Percentiles rank a stretch among this genome's conserved stretches.
These are phyloP conservation scores for Limonium bicolor DNA, from an alignment of 148 eudicot genomes.

Conservation along the genomic window DNA sequence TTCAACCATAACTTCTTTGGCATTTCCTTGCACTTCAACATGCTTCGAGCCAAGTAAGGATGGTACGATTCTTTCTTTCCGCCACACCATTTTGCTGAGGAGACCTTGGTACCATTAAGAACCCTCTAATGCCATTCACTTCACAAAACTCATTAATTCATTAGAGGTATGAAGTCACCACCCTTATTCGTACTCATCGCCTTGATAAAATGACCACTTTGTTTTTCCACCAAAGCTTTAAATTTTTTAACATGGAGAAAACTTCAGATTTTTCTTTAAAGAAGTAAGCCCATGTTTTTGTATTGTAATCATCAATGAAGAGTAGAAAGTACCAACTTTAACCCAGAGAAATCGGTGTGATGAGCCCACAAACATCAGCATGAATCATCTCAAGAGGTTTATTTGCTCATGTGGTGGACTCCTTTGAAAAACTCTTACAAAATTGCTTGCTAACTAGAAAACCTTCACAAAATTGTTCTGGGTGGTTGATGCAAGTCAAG, in stretches of 20 bases:
- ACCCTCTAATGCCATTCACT: too few relatives aligned
- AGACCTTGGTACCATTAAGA: too few relatives aligned
- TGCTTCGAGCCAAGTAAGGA: too few relatives aligned
- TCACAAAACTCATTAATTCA: too few relatives aligned
- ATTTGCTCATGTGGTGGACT: background rate
- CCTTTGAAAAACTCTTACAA: background rate
- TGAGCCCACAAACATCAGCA: too few relatives aligned
- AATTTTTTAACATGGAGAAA: too few relatives aligned
- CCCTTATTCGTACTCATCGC: background rate
- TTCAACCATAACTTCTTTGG: background rate
- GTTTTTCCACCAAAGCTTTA: background rate
- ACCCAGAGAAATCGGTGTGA: background rate
- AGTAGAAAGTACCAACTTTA: background rate
- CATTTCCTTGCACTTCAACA: too few relatives aligned
- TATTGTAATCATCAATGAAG: background rate
- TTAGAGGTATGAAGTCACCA: too few relatives aligned
- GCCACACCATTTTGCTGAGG: too few relatives aligned
- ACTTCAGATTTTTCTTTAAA: too few relatives aligned
- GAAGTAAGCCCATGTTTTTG: background rate
- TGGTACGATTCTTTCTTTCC: too few relatives aligned
- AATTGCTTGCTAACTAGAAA: background rate
- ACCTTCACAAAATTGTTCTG: background rate
- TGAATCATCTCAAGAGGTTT: too few relatives aligned
- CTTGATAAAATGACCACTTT: background rate
- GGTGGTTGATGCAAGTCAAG: background rate